Evolutionary conservation across 371 early-diverging fungal genomes (phyloP), one percentile per base, ranked within the genome.

Genomic region (Apophysomyces variabilis): DNA sequence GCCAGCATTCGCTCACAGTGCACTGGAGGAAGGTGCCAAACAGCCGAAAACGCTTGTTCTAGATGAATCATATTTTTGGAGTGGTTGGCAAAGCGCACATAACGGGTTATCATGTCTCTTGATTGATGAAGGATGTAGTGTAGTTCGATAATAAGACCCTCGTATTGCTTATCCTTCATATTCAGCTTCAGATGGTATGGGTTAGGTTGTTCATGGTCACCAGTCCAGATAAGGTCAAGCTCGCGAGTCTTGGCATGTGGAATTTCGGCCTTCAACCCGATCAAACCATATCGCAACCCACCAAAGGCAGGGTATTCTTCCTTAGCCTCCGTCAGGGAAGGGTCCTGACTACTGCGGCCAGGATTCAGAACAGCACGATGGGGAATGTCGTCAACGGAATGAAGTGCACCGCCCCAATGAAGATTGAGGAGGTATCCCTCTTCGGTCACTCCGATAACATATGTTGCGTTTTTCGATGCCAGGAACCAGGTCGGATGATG

Each of bases 291-390:
- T 0, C 81, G 67, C 38, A 80, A 62, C 1, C 81, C 81, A 32
- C 81, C 81, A 70, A 77, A 80, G 0, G 63, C 71, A 18, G 81
- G 81, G 13, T 67, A 68, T 57, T 78, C 81, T 64, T 80, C 81
- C 6, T 58, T n/a, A 0, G 76, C 75, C 14, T 67, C 45, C 5
- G 74, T 80, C 2, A 78, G 50, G 2, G 71, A 57, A 1, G 81
- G 76, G 37, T 76, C 76, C 62, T 81, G 78, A 0, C 75, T 73
- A 3, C 66, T 62, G 46, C 67, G 32, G 5, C 32, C 57, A 4
- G 58, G 44, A 6, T 45, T 58, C 6, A 76, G 38, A 0, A 38
- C 35, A 12, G 69, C 68, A 39, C 47, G 43, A 50, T 50, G 12
- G 4, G 58, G 9, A 3, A 75, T 57, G 63, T 75, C 75, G 14